Evolutionary conservation across 208 protist species (phyloP).

Genomic region (Novymonas esmeraldas): DNA sequence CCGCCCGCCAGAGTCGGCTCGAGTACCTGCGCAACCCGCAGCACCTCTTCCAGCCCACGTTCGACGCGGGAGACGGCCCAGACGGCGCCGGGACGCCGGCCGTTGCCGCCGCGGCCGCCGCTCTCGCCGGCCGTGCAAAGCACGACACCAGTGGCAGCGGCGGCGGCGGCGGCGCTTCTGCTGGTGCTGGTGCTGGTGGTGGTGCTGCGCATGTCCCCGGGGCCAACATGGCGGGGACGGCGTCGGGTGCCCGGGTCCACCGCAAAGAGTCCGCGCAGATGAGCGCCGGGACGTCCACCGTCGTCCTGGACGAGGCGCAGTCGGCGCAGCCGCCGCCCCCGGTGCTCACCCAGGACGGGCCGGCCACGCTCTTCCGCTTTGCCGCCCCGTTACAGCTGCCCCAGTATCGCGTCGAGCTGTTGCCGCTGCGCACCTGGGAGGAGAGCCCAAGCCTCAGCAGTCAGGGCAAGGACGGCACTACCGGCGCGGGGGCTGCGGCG

Average conservation of each 20-base stretch:
- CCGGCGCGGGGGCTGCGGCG: not conserved
- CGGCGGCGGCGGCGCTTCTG: not conserved
- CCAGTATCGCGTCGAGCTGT: conserved; percentile 38
- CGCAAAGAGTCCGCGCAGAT: conserved; percentile 5
- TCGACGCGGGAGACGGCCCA: conserved; percentile 24
- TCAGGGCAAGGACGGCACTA: conserved; percentile 9
- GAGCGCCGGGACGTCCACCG: not conserved
- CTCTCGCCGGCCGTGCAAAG: conserved; percentile 3
- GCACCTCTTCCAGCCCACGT: conserved; percentile 48
- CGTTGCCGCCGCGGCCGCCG: conserved; percentile 2
- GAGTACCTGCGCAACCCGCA: conserved; percentile 66
- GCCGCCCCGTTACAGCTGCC: conserved; percentile 41
- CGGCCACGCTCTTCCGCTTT: conserved; percentile 52
- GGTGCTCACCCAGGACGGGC: conserved; percentile 39
- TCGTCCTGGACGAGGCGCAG: not conserved
- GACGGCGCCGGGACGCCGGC: not conserved
- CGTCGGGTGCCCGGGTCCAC: not conserved
- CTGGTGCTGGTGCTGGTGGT: too few relatives aligned
- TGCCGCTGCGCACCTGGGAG: conserved; percentile 42
- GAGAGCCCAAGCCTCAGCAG: not conserved
- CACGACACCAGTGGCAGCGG: conserved; percentile 7
- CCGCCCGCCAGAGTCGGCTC: conserved; percentile 47
- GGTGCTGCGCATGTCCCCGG: too few relatives aligned
- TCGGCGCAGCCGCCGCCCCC: not conserved
- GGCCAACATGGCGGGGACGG: not conserved